Base-by-base conservation (phyloP, 352 stramenopile species). In the Phytophthora tentaculata region DNA sequence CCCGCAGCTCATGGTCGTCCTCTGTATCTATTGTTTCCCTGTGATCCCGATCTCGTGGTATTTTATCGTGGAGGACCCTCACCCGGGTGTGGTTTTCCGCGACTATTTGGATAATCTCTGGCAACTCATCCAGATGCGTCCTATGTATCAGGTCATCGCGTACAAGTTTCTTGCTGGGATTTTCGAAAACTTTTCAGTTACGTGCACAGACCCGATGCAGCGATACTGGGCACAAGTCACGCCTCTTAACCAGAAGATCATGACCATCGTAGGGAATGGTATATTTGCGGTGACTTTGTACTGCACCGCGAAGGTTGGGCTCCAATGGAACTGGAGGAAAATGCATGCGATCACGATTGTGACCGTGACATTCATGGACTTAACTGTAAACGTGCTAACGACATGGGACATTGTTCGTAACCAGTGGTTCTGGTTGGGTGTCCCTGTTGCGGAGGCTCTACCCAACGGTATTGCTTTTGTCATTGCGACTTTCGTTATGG, bases 31-130 rank as follows among this genome's bases (percentile, higher is more conserved):
- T 37, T 71, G 67, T 19, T 49, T 77, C n/a, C 74, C 74, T 16
- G 63, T 87, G 44, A 77, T 87, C 22, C 74, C 76, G 17, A 63
- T 81, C 55, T 79, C 74, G 8, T 85, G 77, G 74, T 84, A 74
- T 61, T 83, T 53, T 51, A 83, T 87, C 64, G 50, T 58, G 26
- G 79, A 87, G 29, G 80, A 81, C 17, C 69, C 74, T 60, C 66
- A 69, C 24, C 51, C 68, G 1, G 70, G 65, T 6, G 54, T 75
- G 13, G 37, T 69, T 44, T 78, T 86, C 29, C 56, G 48, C 7
- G 57, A 79, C 24, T 87, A 87, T 50, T 54, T 86, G 17, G 19
- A n/a, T 10, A 71, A 78, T 20, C 71, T 84, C 16, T 86, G 78
- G 78, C 35, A 48, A 24, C 45, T 77, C 19, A 49, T 77, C 12